A percentile compares a stretch with the other conserved stretches of the same genome.
phyloP scores from a whole-genome alignment of 176 grass and related monocot species.

The Elaeis guineensis region DNA sequence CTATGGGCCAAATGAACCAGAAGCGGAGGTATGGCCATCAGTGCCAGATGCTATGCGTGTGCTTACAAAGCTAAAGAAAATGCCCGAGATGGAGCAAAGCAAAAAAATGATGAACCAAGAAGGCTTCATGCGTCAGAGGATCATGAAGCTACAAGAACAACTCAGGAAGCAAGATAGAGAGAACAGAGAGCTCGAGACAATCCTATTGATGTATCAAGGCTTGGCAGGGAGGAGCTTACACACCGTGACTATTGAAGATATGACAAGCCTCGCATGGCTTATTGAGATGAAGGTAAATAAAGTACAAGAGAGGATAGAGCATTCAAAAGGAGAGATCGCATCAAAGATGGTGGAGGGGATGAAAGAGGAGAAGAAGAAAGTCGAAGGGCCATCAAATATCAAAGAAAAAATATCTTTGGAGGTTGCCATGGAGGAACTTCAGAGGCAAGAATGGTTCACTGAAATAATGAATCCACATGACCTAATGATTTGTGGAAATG shows the following conservation, averaged over 20 bases:
- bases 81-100: conserved; percentile 28
- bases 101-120: conserved; percentile 41
- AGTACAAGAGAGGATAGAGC: conserved; percentile 5
- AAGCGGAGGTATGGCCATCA: conserved; percentile 21
- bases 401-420: not conserved
- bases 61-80: conserved; percentile 10
- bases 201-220: conserved; percentile 22
- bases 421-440: not conserved
- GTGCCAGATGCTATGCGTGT: not conserved
- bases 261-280: conserved; percentile 11
- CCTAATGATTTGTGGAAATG: not conserved
- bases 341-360: no score
- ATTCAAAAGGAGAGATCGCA: not conserved
- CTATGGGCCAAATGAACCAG: conserved; percentile 8
- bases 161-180: conserved; percentile 19
- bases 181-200: conserved; percentile 18
- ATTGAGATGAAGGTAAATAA: conserved; percentile 11
- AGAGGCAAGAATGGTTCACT: conserved; percentile 10
- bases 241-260: conserved; percentile 16
- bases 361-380: no score
- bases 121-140: conserved; percentile 19
- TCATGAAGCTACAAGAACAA: conserved; percentile 26
- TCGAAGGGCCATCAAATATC: no score
- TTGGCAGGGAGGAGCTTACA: not conserved
- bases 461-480: not conserved